Evolutionary conservation across 129 eudicot species (phyloP).

Genomic region (Smallanthus sonchifolius): DNA sequence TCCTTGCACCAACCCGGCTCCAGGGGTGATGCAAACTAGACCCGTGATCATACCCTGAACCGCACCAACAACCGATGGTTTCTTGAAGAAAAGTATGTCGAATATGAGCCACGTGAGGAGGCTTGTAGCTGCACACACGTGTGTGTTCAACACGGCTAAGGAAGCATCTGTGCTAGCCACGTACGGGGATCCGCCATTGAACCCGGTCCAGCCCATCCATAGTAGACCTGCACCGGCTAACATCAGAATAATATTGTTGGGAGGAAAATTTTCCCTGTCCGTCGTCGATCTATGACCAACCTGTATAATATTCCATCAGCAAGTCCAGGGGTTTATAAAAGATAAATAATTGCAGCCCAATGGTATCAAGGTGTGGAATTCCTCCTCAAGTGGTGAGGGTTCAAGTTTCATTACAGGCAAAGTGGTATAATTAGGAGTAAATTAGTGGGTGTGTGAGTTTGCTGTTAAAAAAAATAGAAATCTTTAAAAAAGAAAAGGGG

Average conservation of each 20-base stretch:
- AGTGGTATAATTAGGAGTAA: too few relatives aligned
- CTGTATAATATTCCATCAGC: constrained; percentile 10
- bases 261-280: constrained; percentile 43
- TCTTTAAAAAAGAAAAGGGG: too few relatives aligned
- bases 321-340: background rate
- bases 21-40: constrained; percentile 65
- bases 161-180: constrained; percentile 45
- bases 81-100: constrained; percentile 33
- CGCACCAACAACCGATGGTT: constrained; percentile 46
- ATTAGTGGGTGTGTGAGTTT: too few relatives aligned
- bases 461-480: too few relatives aligned
- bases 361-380: too few relatives aligned
- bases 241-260: constrained; percentile 56
- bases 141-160: constrained; percentile 53
- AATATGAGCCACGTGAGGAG: constrained; percentile 54
- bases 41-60: constrained; percentile 64
- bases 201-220: constrained; percentile 76
- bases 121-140: constrained; percentile 54
- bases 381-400: too few relatives aligned
- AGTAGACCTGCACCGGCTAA: constrained; percentile 59
- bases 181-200: constrained; percentile 66
- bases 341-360: too few relatives aligned
- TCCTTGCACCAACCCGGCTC: constrained; percentile 64
- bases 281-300: constrained; percentile 46
- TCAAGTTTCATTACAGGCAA: too few relatives aligned